Evolutionary conservation across 345 rosid species (phyloP).

Genomic region (Rhodamnia rubescens): DNA sequence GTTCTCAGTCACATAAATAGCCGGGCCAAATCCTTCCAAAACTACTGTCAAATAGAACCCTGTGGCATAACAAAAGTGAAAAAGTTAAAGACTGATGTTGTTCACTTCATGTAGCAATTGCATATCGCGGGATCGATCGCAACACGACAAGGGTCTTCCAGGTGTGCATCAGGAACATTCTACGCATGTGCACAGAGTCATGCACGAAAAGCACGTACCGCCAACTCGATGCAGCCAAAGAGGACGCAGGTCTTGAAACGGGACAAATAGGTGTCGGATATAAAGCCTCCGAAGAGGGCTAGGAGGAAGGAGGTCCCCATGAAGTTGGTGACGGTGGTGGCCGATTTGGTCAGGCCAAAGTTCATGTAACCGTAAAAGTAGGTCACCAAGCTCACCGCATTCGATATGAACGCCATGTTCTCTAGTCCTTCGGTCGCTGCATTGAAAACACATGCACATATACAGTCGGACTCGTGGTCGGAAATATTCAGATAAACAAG

Average conservation of each 20-base stretch:
- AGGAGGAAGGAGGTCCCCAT: slow-evolving; percentile 41
- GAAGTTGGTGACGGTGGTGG: slow-evolving; percentile 57
- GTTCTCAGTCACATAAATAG: too few relatives aligned
- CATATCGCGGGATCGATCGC: not conserved
- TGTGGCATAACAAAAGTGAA: too few relatives aligned
- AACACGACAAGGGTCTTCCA: not conserved
- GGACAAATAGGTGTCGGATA: slow-evolving; percentile 50
- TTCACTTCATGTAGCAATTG: not conserved
- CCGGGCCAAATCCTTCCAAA: too few relatives aligned
- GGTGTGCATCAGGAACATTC: not conserved
- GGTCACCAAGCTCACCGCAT: slow-evolving; percentile 35
- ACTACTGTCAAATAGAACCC: too few relatives aligned
- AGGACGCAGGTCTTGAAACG: slow-evolving; percentile 53
- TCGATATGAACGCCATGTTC: slow-evolving; percentile 46
- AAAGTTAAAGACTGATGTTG: not conserved
- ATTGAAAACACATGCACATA: not conserved
- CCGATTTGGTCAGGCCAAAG: slow-evolving; percentile 52
- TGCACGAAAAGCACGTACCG: slow-evolving; percentile 17
- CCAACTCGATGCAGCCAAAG: slow-evolving; percentile 35
- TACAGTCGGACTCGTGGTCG: not conserved
- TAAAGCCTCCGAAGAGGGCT: slow-evolving; percentile 53
- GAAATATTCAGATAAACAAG: not conserved
- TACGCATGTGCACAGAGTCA: not conserved
- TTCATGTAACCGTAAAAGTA: slow-evolving; percentile 54
- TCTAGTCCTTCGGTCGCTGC: slow-evolving; percentile 49